Evolutionary conservation across 228 moss, liverwort and hornwort genomes (phyloP), one percentile per base, ranked within the genome.

Genomic region (Sphagnum magellanicum): DNA sequence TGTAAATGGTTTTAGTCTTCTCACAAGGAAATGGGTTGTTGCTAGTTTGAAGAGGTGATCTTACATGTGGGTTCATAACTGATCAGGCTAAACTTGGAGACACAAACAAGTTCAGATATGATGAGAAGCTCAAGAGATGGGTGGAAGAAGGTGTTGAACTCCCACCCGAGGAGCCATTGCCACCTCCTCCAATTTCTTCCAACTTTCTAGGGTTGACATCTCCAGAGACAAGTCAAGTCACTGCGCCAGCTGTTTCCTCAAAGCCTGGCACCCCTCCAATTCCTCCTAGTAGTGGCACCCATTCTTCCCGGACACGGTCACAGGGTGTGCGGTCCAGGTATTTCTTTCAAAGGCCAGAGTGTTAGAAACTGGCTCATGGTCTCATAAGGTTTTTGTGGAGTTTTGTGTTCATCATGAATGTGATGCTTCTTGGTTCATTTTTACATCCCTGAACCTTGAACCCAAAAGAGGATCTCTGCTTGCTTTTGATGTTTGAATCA

Each of bases 121-220:
- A 98, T 77, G 91, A 93, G 67, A 91, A 83, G 65, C 83, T 98
- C 66, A 98, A 98, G 82, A 88, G 81, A 74, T 98, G 98, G 98
- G 89, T 98, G 11, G 98, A 98, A 83, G 98, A 98, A 92, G 98
- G 98, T 64, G 91, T 77, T 14, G 83, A 79, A 67, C 82, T 82
- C 52, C 70, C 77, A 46, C 85, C 87, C 64, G 92, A 95, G 64
- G 74, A 88, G 74, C 82, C 85, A 68, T 78, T 80, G 13, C 92
- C 74, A 64, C 79, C 90, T 16, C 98, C 94, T 47, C 32, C 32
- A 32, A 32, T 32, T 32, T 32, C 32, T 32, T 32, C 32, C 3
- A 32, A 32, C 32, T 32, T 32, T 32, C 2, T 3, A 32, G 32
- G 32, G 32, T 32, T 2, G 1, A 32, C 32, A 32, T 32, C 32